These are phyloP conservation scores for Mariannaea elegans DNA, from an alignment of 2,329 filamentous ascomycete genomes.

Conservation along the genomic window DNA sequence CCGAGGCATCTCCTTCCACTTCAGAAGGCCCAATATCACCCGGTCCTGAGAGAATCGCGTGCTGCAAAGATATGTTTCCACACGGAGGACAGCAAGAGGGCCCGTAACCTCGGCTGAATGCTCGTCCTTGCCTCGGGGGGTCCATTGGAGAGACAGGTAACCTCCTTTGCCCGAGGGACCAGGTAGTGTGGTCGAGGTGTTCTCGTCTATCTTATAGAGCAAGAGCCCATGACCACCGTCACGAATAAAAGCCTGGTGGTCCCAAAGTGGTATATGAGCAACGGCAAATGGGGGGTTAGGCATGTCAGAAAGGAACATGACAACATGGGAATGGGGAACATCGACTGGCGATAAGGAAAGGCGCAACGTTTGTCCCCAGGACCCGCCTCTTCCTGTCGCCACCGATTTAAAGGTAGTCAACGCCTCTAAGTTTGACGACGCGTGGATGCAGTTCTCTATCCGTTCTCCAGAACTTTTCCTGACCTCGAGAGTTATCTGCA, in stretches of 20 bases:
- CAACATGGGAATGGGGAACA: constrained; percentile 83
- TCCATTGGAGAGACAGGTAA: constrained; percentile 87
- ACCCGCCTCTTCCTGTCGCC: constrained; percentile 78
- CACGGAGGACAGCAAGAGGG: constrained; percentile 78
- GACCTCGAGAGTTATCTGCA: constrained; percentile 91
- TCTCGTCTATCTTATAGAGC: constrained; percentile 91
- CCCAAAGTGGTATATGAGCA: constrained; percentile 94
- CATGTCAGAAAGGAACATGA: constrained; percentile 88
- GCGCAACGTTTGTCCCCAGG: constrained; percentile 89
- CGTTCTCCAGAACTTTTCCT: constrained; percentile 80
- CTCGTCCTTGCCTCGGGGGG: constrained; percentile 70
- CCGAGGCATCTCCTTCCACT: constrained; percentile 81
- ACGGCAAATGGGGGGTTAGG: constrained; percentile 90
- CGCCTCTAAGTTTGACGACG: constrained; percentile 81
- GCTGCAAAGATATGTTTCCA: constrained; percentile 91
- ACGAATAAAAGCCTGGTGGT: constrained; percentile 85
- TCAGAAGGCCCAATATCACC: constrained; percentile 81
- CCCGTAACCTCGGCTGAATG: constrained; percentile 79
- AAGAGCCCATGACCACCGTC: constrained; percentile 85
- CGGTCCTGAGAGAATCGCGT: constrained; percentile 95
- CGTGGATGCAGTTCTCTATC: constrained; percentile 87
- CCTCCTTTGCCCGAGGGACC: constrained; percentile 78
- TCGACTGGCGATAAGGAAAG: constrained; percentile 81
- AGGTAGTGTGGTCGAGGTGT: constrained; percentile 74
- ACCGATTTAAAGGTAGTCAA: constrained; percentile 90